Percentiles rank a stretch among this genome's conserved stretches.
Conservation (phyloP, 257 asterid species). For the Nicotiana knightiana region DNA sequence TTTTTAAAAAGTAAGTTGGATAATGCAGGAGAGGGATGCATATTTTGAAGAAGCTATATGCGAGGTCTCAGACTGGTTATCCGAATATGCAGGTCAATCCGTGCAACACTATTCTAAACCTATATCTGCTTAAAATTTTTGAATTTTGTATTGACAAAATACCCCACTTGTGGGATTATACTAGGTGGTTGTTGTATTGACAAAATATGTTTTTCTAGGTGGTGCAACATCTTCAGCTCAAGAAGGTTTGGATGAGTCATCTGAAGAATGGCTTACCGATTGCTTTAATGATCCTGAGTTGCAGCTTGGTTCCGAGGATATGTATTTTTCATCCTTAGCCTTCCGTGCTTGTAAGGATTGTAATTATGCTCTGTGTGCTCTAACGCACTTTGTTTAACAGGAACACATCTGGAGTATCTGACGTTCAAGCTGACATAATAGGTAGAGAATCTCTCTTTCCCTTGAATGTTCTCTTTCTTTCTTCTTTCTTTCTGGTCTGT, state of each 20-base stretch:
- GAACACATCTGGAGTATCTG: slow-evolving; percentile 4
- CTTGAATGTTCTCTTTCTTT: background rate
- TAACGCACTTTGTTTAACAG: background rate
- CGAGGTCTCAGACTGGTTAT: slow-evolving; percentile 60
- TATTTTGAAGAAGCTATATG: slow-evolving; percentile 51
- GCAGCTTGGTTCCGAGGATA: slow-evolving; percentile 10
- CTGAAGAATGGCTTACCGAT: slow-evolving; percentile 34
- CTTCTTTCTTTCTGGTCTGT: background rate
- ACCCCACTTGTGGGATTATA: background rate
- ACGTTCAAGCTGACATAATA: slow-evolving; percentile 9
- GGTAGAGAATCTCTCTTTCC: slow-evolving; percentile 11
- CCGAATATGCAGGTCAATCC: slow-evolving; percentile 54
- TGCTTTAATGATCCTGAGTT: slow-evolving; percentile 24
- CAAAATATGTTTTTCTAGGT: slow-evolving; percentile 16
- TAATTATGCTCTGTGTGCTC: background rate
- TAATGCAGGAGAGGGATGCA: slow-evolving; percentile 45
- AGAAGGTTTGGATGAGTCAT: slow-evolving; percentile 30
- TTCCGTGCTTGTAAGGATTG: background rate
- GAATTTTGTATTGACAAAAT: background rate
- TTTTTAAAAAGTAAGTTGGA: background rate
- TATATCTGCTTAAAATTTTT: background rate
- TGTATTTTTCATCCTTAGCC: slow-evolving; percentile 5
- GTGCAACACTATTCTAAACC: background rate
- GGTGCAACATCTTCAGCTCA: slow-evolving; percentile 20
- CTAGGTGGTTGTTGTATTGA: background rate